phyloP scores from a whole-genome alignment of 176 grass and related monocot species.

The Aegilops longissima region DNA sequence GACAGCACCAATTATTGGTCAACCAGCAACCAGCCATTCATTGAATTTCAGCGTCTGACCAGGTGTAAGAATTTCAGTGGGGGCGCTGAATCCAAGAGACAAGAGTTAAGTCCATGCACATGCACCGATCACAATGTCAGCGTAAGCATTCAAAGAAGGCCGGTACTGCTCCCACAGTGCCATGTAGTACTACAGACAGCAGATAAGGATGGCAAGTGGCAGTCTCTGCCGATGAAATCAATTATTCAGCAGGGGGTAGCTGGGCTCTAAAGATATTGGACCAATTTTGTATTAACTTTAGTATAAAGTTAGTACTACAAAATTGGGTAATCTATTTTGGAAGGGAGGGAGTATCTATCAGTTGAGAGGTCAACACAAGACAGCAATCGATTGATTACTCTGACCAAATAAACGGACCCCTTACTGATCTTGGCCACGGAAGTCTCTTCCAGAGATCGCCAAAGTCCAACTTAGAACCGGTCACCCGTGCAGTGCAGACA shows the following conservation, averaged over 20 bases:
- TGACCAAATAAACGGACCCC: conserved; percentile 23
- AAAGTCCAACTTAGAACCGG: conserved; percentile 42
- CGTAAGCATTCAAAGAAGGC: conserved; percentile 31
- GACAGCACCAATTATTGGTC: conserved; percentile 32
- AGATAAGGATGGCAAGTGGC: conserved; percentile 20
- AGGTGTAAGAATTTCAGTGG: conserved; percentile 5
- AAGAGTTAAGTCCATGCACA: not conserved
- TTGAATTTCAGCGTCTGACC: not conserved
- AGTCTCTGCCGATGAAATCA: conserved; percentile 7
- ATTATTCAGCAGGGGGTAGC: conserved; percentile 18
- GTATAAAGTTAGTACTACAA: too few relatives aligned
- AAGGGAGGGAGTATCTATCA: not conserved
- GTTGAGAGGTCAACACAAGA: conserved; percentile 37
- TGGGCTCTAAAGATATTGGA: not conserved
- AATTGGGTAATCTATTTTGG: too few relatives aligned
- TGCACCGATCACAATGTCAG: conserved; percentile 34
- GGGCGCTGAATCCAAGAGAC: conserved; percentile 15
- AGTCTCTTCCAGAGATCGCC: not conserved
- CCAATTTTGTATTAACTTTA: too few relatives aligned
- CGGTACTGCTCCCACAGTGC: not conserved
- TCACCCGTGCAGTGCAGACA: not conserved
- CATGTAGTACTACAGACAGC: too few relatives aligned
- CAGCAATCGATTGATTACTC: conserved; percentile 30
- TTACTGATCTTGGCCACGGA: not conserved
- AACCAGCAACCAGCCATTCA: conserved; percentile 9